These are phyloP conservation scores for Fusarium setosum DNA, from an alignment of 2,329 filamentous ascomycete species.

Conservation along the genomic window DNA sequence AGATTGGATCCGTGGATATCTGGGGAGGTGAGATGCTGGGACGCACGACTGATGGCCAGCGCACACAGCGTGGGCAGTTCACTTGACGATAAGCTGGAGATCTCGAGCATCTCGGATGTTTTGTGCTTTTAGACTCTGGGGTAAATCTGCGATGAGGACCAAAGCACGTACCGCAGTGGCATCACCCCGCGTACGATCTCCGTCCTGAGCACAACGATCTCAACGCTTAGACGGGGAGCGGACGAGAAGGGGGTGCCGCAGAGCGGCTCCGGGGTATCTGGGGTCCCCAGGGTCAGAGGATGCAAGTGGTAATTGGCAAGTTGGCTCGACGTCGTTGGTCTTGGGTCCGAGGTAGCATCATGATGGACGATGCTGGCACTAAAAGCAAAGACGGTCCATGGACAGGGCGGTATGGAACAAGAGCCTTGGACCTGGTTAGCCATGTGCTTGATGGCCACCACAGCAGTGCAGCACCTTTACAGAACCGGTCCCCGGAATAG, in stretches of 20 bases:
- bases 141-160: slow-evolving; percentile 22
- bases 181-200: slow-evolving; percentile 32
- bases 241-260: slow-evolving; percentile 25
- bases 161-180: slow-evolving; percentile 25
- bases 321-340: neutral
- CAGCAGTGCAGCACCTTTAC: neutral
- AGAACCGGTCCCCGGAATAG: neutral
- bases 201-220: slow-evolving; percentile 22
- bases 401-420: slow-evolving; percentile 2
- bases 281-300: neutral
- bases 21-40: neutral
- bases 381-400: slow-evolving; percentile 2
- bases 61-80: slow-evolving; percentile 5
- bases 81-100: slow-evolving; percentile 23
- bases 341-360: neutral
- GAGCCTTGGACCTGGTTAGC: slow-evolving; percentile 14
- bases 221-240: slow-evolving; percentile 13
- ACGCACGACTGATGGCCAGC: neutral
- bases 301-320: neutral
- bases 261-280: slow-evolving; percentile 37
- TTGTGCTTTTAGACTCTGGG: slow-evolving; percentile 4
- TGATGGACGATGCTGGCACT: slow-evolving; percentile 3
- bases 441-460: slow-evolving; percentile 7
- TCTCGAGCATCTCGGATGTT: slow-evolving; percentile 22
- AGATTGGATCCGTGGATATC: slow-evolving; percentile 2